Evolutionary conservation across 1,284 basidiomycete species (phyloP).

Genomic region (Athelia sp.): DNA sequence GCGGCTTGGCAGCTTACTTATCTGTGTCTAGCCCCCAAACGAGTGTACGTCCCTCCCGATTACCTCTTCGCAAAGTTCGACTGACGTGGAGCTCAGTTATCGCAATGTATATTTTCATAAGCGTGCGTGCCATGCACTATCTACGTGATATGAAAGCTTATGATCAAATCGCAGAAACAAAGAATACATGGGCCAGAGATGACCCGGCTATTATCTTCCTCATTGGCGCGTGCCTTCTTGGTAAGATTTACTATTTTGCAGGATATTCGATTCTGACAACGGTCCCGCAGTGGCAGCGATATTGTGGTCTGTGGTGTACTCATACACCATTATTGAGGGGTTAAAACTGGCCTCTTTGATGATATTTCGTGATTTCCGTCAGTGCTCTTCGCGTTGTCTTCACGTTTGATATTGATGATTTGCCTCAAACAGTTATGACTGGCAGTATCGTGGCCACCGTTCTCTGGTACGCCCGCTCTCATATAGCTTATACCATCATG

Average conservation of each 20-base stretch:
- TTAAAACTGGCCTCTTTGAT: conserved; percentile 71
- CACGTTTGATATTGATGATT: background rate
- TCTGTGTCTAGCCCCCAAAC: conserved; percentile 81
- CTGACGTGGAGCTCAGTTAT: conserved; percentile 46
- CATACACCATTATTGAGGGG: conserved; percentile 49
- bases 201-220: conserved; percentile 91
- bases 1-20: conserved; percentile 94
- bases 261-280: background rate
- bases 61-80: background rate
- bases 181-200: conserved; percentile 95
- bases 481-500: background rate
- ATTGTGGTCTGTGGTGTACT: conserved; percentile 85
- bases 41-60: conserved; percentile 65
- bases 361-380: conserved; percentile 78
- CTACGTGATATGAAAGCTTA: background rate
- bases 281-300: conserved; percentile 60
- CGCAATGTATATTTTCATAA: conserved; percentile 92
- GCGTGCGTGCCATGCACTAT: conserved; percentile 43
- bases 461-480: conserved; percentile 54
- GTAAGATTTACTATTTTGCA: conserved; percentile 35
- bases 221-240: conserved; percentile 69
- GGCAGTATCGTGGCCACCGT: conserved; percentile 73
- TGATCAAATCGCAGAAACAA: conserved; percentile 78
- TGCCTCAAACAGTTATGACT: conserved; percentile 42
- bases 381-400: background rate